Evolutionary conservation across 2,329 filamentous ascomycete genomes (phyloP).

Genomic region (Penicillium sp.): DNA sequence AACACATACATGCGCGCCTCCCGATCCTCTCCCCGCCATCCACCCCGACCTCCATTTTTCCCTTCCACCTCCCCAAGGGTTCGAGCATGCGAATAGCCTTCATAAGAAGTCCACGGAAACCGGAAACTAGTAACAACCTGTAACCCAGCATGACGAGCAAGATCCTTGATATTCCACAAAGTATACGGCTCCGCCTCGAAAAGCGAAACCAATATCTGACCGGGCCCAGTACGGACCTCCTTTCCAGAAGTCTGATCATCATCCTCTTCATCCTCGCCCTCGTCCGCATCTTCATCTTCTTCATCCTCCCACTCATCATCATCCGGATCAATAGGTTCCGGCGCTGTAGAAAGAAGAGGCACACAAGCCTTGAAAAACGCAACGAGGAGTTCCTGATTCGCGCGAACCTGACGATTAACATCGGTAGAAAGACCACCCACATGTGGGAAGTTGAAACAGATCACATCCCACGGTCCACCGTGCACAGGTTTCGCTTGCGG

Average conservation of each 20-base stretch:
- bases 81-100: conserved; percentile 49
- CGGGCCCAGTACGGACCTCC: conserved; percentile 32
- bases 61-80: conserved; percentile 48
- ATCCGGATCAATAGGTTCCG: conserved; percentile 18
- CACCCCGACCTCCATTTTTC: conserved; percentile 40
- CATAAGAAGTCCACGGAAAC: conserved; percentile 50
- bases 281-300: conserved; percentile 20
- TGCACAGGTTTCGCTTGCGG: background rate
- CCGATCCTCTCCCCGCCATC: conserved; percentile 51
- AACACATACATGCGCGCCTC: conserved; percentile 50
- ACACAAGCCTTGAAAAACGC: conserved; percentile 50
- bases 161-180: conserved; percentile 88
- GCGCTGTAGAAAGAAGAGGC: conserved; percentile 39
- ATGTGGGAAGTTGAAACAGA: conserved; percentile 97
- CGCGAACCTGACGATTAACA: conserved; percentile 88
- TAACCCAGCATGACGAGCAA: conserved; percentile 69
- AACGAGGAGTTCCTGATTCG: conserved; percentile 70
- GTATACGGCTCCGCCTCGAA: conserved; percentile 96
- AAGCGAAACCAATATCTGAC: conserved; percentile 74
- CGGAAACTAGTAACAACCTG: conserved; percentile 49
- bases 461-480: conserved; percentile 64
- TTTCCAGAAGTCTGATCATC: conserved; percentile 19
- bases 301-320: conserved; percentile 28
- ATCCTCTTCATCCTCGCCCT: conserved; percentile 10
- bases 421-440: conserved; percentile 89